phyloP scores from a whole-genome alignment of 1,139 yeast species.

The Suhomyces panamericanus region DNA sequence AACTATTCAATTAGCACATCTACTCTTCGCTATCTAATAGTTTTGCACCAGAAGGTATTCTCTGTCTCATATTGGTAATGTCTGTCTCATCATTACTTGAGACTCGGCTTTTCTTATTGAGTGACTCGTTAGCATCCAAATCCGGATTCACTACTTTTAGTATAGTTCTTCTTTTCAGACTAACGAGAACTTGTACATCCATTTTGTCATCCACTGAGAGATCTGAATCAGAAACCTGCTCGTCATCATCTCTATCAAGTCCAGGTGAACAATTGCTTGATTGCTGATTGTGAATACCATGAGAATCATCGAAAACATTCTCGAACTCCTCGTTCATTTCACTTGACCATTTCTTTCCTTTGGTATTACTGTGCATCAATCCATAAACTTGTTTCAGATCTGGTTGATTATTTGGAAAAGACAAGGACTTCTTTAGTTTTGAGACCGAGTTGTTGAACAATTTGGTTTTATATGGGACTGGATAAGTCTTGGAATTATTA shows the following conservation, averaged over 20 bases:
- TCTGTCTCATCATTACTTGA: slow-evolving; percentile 5
- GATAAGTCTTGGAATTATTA: slow-evolving; percentile 6
- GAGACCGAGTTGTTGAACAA: slow-evolving; percentile 28
- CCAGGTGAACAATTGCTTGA: neutral
- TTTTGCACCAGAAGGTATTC: slow-evolving; percentile 33
- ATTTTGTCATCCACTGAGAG: slow-evolving; percentile 43
- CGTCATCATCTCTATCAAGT: slow-evolving; percentile 24
- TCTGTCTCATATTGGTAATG: slow-evolving; percentile 21
- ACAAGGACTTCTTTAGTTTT: slow-evolving; percentile 24
- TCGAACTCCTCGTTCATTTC: slow-evolving; percentile 1
- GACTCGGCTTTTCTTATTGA: slow-evolving; percentile 14
- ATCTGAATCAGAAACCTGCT: slow-evolving; percentile 28
- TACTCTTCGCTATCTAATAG: slow-evolving; percentile 7
- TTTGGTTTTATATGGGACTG: slow-evolving; percentile 15
- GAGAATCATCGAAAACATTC: slow-evolving; percentile 8
- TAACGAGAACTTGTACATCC: slow-evolving; percentile 74
- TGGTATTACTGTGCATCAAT: slow-evolving; percentile 13
- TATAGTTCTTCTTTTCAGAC: slow-evolving; percentile 65
- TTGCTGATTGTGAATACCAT: slow-evolving; percentile 3
- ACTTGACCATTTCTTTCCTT: slow-evolving; percentile 4
- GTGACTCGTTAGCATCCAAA: slow-evolving; percentile 20
- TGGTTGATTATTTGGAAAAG: slow-evolving; percentile 21
- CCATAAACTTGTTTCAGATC: slow-evolving; percentile 11
- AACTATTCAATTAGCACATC: neutral
- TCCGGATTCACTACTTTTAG: slow-evolving; percentile 69